A percentile compares a stretch with the other conserved stretches of the same genome.
These are phyloP conservation scores for Heimioporus retisporus DNA, from an alignment of 1,284 basidiomycete genomes.

Conservation along the genomic window DNA sequence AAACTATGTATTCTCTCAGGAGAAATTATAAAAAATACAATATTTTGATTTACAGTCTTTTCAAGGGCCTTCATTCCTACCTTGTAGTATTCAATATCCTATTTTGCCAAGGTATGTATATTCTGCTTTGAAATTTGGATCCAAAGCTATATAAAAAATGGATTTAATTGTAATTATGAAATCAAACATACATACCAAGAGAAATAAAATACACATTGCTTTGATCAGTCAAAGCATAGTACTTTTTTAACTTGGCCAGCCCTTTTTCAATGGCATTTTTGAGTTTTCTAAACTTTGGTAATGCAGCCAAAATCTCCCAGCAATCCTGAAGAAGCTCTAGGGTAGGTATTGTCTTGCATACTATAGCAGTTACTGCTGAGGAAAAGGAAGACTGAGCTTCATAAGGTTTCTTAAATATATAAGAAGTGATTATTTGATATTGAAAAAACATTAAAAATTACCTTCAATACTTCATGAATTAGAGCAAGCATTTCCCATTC, in stretches of 20 bases:
- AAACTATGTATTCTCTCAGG: too few relatives aligned
- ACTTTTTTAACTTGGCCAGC: background rate
- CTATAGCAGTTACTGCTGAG: background rate
- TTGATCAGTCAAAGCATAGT: slow-evolving; percentile 3
- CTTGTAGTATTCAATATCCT: background rate
- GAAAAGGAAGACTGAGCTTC: slow-evolving; percentile 4
- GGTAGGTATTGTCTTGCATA: background rate
- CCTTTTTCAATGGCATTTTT: background rate
- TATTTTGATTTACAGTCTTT: background rate
- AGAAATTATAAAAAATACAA: too few relatives aligned
- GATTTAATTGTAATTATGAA: background rate
- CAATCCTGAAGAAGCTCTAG: background rate
- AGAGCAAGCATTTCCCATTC: background rate
- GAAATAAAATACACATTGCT: slow-evolving; percentile 1
- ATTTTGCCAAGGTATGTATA: background rate
- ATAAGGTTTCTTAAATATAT: background rate
- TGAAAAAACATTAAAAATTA: background rate
- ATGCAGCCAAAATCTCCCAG: background rate
- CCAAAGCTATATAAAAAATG: too few relatives aligned
- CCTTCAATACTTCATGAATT: background rate
- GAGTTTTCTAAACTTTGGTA: background rate
- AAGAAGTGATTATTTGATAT: too few relatives aligned
- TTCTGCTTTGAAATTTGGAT: too few relatives aligned
- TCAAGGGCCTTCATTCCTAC: background rate
- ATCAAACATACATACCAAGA: background rate